These are phyloP conservation scores for Inosperma sp. DNA, from an alignment of 768 basidiomycete genomes.

Conservation along the genomic window DNA sequence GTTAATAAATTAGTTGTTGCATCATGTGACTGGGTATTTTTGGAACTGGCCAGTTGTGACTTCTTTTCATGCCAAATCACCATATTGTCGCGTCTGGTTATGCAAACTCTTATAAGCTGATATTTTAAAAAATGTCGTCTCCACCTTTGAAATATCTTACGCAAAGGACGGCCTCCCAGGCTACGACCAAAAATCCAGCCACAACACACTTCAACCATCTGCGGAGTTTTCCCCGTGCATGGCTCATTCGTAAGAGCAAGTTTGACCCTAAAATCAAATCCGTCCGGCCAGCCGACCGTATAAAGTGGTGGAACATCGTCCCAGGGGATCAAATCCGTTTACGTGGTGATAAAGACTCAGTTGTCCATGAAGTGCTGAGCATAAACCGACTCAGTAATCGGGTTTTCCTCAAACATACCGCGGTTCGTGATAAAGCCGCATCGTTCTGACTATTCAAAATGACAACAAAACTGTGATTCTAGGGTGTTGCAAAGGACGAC, in stretches of 20 bases:
- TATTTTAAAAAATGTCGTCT: too few species aligned
- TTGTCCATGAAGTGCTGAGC: conserved; percentile 63
- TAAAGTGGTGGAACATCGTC: conserved; percentile 85
- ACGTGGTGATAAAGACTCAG: conserved; percentile 56
- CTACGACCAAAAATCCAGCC: conserved; percentile 50
- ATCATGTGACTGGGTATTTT: conserved; percentile 14
- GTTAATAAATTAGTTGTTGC: not conserved
- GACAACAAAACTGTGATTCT: not conserved
- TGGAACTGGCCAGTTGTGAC: conserved; percentile 9
- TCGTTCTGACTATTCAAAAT: not conserved
- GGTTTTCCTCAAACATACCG: conserved; percentile 49
- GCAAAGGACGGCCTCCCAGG: conserved; percentile 36
- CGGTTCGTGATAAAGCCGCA: conserved; percentile 21
- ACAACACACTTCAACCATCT: conserved; percentile 68
- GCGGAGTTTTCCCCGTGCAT: conserved; percentile 53
- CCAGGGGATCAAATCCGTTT: conserved; percentile 78
- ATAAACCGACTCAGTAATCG: conserved; percentile 71
- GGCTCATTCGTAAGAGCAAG: conserved; percentile 41
- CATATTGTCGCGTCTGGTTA: too few species aligned
- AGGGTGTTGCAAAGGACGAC: conserved; percentile 21
- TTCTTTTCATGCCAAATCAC: too few species aligned
- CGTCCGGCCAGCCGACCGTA: conserved; percentile 59
- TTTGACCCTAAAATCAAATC: conserved; percentile 49
- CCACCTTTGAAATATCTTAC: conserved; percentile 34
- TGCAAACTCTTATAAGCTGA: too few species aligned